These are phyloP conservation scores for Mesembryanthemum crystallinum DNA, from an alignment of 148 eudicot genomes.

Conservation along the genomic window DNA sequence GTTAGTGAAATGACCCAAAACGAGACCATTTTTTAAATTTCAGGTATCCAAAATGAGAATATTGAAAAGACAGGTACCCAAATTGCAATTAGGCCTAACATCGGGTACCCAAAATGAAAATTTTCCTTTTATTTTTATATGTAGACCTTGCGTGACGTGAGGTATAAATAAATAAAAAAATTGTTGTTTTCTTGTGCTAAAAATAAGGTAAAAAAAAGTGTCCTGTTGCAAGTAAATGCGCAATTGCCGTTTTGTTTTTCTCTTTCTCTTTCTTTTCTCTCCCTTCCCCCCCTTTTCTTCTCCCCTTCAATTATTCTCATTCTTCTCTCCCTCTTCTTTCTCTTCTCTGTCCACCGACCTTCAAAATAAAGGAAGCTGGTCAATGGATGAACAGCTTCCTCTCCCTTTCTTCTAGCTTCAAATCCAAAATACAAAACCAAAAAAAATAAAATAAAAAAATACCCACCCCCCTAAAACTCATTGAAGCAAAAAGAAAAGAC, in stretches of 20 bases:
- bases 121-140: too few relatives aligned
- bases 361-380: slow-evolving; percentile 16
- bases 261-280: slow-evolving; percentile 13
- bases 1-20: too few relatives aligned
- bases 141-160: too few relatives aligned
- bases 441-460: background rate
- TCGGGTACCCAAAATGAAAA: too few relatives aligned
- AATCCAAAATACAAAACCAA: background rate
- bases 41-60: too few relatives aligned
- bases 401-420: background rate
- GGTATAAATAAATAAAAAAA: background rate
- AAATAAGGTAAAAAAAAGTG: background rate
- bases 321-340: background rate
- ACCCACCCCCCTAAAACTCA: background rate
- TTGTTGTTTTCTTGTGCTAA: background rate
- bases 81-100: too few relatives aligned
- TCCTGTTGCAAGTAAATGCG: slow-evolving; percentile 13
- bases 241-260: slow-evolving; percentile 19
- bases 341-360: background rate
- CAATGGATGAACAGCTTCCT: slow-evolving; percentile 25
- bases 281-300: background rate
- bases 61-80: too few relatives aligned
- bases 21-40: too few relatives aligned
- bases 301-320: background rate
- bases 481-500: background rate